Conservation (phyloP, 2,329 filamentous ascomycete genomes). For the Apiospora sp. region DNA sequence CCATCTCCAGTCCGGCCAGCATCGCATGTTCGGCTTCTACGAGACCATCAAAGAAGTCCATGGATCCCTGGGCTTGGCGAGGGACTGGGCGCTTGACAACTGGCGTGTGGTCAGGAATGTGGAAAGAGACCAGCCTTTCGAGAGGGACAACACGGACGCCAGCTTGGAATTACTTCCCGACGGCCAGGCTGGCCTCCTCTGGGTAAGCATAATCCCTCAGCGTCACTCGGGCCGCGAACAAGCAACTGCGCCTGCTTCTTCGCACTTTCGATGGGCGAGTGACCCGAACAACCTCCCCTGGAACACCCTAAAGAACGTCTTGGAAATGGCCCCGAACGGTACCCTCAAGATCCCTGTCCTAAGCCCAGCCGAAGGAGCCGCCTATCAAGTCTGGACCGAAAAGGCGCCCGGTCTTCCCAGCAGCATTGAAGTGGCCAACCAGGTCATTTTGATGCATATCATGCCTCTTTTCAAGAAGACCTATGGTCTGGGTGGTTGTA, state of each 20-base stretch:
- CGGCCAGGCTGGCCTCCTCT: conserved; percentile 4
- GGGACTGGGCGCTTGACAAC: background rate
- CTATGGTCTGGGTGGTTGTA: background rate
- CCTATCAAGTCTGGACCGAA: conserved; percentile 1
- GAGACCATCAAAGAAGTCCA: background rate
- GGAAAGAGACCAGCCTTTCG: background rate
- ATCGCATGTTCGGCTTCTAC: background rate
- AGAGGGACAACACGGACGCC: background rate
- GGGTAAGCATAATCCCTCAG: background rate
- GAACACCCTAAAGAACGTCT: background rate
- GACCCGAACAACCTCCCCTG: background rate
- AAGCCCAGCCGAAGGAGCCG: background rate
- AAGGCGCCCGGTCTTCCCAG: too few species aligned
- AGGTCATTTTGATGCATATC: conserved; percentile 5
- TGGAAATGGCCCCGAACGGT: background rate
- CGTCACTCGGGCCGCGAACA: background rate
- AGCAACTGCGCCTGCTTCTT: too few species aligned
- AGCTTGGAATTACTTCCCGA: background rate
- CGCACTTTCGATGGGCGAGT: background rate
- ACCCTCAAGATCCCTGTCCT: background rate
- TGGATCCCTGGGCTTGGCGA: background rate
- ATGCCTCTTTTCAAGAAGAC: conserved; percentile 17
- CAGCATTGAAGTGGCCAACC: background rate
- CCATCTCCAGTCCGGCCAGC: background rate
- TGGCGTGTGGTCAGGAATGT: background rate